Base-by-base conservation (phyloP, 139 green algal species). In the Coelastrella sp. region DNA sequence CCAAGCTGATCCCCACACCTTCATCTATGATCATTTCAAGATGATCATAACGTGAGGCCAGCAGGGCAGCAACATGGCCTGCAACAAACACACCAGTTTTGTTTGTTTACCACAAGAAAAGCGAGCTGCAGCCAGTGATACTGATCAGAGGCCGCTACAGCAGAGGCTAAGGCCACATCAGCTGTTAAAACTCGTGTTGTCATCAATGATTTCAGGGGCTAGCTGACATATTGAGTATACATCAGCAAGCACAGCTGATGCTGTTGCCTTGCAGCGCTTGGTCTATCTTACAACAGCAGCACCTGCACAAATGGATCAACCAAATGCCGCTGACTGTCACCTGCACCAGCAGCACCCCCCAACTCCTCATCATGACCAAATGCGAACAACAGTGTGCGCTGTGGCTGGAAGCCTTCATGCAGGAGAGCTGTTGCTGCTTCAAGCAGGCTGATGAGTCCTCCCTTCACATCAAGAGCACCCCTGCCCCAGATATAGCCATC, bases 301-400 rank as follows among this genome's bases (percentile, higher is more conserved):
- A n/a, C n/a, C n/a, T n/a, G n/a, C n/a, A n/a, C n/a, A n/a, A n/a
- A n/a, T n/a, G n/a, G n/a, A n/a, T n/a, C n/a, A n/a, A n/a, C n/a
- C n/a, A n/a, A n/a, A n/a, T n/a, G n/a, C n/a, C n/a, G n/a, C n/a
- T n/a, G n/a, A n/a, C n/a, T n/a, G n/a, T 0, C 45, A 57, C 45
- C 45, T 57, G 45, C 45, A 57, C 45, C 45, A 9, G 45, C 45
- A 21, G 53, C 53, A 32, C 94, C 94, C 0, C 91, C 92, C 27
- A 95, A 86, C 84, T 97, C 94, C 88, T 97, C 94, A 81, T 97
- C 94, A 69, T 97, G 94, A 5, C 94, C 94, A 72, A 97, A 92
- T 0, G 89, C 94, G 13, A 97, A 71, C 19, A 92, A 57, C 30
- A 97, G 17, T 6, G 89, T 95, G 32, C 94, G 88, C 32, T 68